Conservation (phyloP, 306 rosid genomes). For the Parietaria judaica region DNA sequence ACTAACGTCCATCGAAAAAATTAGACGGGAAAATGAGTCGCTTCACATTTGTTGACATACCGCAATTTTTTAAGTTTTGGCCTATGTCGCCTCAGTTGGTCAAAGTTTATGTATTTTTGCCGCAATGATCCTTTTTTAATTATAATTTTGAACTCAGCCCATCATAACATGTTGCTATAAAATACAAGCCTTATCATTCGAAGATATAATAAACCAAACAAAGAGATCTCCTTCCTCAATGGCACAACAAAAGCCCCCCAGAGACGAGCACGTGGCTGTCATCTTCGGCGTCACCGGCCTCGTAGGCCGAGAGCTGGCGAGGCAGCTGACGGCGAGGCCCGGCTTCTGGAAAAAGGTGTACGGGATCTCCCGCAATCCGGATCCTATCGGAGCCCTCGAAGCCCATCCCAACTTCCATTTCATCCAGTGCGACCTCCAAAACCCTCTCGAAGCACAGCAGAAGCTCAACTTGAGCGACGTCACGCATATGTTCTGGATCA, state of each 20-base stretch:
- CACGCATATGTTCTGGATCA: constrained; percentile 85
- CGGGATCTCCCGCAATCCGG: constrained; percentile 68
- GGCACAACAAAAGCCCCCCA: neutral
- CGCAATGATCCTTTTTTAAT: too few species aligned
- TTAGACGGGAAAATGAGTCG: too few species aligned
- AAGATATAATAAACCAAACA: too few species aligned
- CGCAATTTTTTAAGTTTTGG: too few species aligned
- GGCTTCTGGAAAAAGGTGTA: constrained; percentile 82
- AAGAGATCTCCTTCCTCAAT: too few species aligned
- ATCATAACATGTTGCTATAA: too few species aligned
- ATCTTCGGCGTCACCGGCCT: constrained; percentile 87
- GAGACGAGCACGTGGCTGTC: constrained; percentile 44
- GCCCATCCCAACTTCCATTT: constrained; percentile 45
- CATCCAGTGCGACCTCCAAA: constrained; percentile 70
- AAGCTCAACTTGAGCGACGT: constrained; percentile 56
- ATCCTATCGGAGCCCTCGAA: constrained; percentile 18
- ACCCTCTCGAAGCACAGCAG: constrained; percentile 43
- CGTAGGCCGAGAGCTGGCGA: constrained; percentile 69
- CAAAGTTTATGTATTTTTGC: too few species aligned
- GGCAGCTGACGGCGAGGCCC: constrained; percentile 29
- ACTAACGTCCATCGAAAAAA: too few species aligned
- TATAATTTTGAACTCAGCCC: too few species aligned
- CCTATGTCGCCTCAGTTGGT: too few species aligned
- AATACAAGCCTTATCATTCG: too few species aligned
- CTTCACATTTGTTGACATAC: too few species aligned